phyloP scores from a whole-genome alignment of 129 eudicot species.

The Flaveria sonorensis region DNA sequence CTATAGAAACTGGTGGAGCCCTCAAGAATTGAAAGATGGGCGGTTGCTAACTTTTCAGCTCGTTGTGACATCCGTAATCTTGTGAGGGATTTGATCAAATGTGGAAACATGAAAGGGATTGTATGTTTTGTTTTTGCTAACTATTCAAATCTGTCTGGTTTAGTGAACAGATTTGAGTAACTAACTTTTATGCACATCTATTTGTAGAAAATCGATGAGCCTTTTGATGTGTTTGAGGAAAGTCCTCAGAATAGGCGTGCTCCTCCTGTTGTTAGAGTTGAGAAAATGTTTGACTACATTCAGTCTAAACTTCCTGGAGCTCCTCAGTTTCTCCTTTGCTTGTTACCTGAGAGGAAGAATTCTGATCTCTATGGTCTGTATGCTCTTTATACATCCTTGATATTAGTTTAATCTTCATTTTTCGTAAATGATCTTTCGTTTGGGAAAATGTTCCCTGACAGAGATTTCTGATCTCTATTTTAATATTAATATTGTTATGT shows the following conservation, averaged over 20 bases:
- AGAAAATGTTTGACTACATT: constrained; percentile 68
- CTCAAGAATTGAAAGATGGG: constrained; percentile 60
- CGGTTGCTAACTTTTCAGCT: constrained; percentile 84
- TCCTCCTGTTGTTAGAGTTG: constrained; percentile 86
- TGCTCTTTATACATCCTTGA: background rate
- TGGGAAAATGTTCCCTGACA: too few species aligned
- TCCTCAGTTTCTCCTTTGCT: constrained; percentile 74
- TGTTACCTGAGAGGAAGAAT: constrained; percentile 76
- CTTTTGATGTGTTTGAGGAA: constrained; percentile 74
- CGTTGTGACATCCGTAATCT: constrained; percentile 55
- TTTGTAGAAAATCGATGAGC: constrained; percentile 47
- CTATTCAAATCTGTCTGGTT: background rate
- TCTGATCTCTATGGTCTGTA: constrained; percentile 67
- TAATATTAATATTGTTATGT: background rate
- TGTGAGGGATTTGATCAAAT: constrained; percentile 50
- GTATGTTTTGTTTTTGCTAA: constrained; percentile 41
- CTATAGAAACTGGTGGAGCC: constrained; percentile 72
- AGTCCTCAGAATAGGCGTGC: constrained; percentile 64
- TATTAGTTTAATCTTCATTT: background rate
- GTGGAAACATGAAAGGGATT: constrained; percentile 68
- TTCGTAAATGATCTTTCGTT: too few species aligned
- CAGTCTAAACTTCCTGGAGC: constrained; percentile 69
- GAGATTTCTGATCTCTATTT: background rate
- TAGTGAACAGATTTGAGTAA: background rate
- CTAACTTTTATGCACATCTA: background rate